Evolutionary conservation across 345 rosid species (phyloP), one percentile per base, ranked within the genome.

Genomic region (Brassica rapa): DNA sequence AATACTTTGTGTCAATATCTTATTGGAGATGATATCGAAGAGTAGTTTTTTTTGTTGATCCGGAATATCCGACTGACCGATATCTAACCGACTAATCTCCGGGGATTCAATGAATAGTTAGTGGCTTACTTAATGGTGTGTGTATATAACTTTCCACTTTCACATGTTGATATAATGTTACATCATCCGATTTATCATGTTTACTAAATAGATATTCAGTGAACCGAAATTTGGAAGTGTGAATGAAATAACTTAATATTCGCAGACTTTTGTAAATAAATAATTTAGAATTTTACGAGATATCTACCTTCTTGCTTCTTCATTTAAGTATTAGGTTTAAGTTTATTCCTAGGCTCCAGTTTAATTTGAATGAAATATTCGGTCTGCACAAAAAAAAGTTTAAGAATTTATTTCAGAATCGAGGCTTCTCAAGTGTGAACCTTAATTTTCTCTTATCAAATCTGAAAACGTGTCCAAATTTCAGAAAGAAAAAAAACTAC

Each of bases 131-230:
- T 39, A 59, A 19, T 65, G 41, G 29, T 66, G 24, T 41, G 72
- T 66, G 25, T 27, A 59, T 14, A 55, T 30, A 70, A 64, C 12
- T 63, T 70, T 32, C 33, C 74, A 76, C 56, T 69, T 49, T 70
- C 60, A 53, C 60, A 53, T 15, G 24, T 53, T 53, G 70, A 57
- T 30, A 43, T 24, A 53, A 53, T 63, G 71, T 63, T 77, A 77
- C 33, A 77, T 77, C 75, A 70, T 53, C 29, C 46, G 33, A 69
- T 69, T 69, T 60, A 60, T 68, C 23, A 16, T 33, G 15, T 68
- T 30, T 29, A 14, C 14, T 21, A 39, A 16, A 59, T 41, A 37
- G 49, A 30, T 53, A 4, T 65, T 4, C 15, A 65, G 53, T 65
- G 15, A 4, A 49, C 71, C 25, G 8, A 74, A 64, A 15, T 9